Evolutionary conservation across 352 stramenopile genomes (phyloP), one percentile per base, ranked within the genome.

Genomic region (Globisporangium rhizosaccharum): DNA sequence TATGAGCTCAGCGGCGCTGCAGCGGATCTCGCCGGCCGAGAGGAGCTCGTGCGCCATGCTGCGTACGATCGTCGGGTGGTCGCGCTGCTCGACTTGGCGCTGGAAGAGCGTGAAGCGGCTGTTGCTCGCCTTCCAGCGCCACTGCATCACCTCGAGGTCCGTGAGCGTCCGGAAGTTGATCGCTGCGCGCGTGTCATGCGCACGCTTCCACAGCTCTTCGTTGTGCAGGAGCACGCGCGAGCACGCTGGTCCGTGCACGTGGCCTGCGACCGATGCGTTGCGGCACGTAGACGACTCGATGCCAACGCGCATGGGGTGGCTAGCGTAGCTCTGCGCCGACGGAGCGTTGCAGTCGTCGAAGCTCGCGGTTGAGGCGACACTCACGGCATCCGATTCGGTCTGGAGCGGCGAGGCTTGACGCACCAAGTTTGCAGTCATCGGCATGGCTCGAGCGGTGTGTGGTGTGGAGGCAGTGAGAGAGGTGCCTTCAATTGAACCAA

Each of bases 91-190:
- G 2, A 59, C 30, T 17, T 59, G 44, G 42, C 58, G 58, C 51
- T 57, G 51, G 51, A 63, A 63, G 58, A 63, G 26, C 49, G 59
- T 56, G 41, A 65, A 61, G 25, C 57, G 46, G 54, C 56, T 60
- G 46, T 42, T 65, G 59, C 53, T 65, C 46, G 45, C 47, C 46
- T 65, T 59, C 59, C 59, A 65, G n/a, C 48, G 47, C 59, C 59
- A 61, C 53, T 53, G 53, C n/a, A 36, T 59, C 36, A 65, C 53
- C 0, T 53, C 51, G 8, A 65, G 53, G 37, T 61, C 41, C 14
- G 46, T 57, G 28, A 65, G 53, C 25, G 33, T 8, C 1, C 53
- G 53, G 37, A 61, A 65, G 54, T 65, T 28, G 33, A 65, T 65
- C 20, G 25, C 25, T 7, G 23, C 53, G 4, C 47, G 51, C 36